Conservation (phyloP, 192 early-diverging fungal genomes). For the Funneliformis mosseae region DNA sequence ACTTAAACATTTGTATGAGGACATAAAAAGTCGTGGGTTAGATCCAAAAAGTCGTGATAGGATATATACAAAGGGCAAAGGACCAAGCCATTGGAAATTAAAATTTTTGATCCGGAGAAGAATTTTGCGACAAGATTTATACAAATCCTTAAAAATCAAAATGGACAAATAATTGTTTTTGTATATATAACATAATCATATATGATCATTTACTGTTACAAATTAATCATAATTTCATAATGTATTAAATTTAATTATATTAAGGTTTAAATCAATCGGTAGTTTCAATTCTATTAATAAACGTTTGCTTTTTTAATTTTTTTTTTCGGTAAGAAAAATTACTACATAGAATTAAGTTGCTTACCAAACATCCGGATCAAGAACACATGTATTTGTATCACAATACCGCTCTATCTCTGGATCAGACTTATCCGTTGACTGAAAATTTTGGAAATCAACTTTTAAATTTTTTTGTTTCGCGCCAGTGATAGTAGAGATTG, state of each 20-base stretch:
- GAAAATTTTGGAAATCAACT: conserved; percentile 2
- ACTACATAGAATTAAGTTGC: too few relatives aligned
- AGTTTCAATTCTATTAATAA: too few relatives aligned
- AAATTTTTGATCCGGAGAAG: background rate
- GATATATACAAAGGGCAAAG: conserved; percentile 3
- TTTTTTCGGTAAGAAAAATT: too few relatives aligned
- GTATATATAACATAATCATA: too few relatives aligned
- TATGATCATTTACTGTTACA: too few relatives aligned
- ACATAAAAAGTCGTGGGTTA: background rate
- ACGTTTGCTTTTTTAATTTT: too few relatives aligned
- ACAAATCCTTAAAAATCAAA: too few relatives aligned
- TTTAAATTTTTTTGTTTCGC: background rate
- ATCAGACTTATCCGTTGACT: conserved; percentile 26
- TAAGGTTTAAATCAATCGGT: too few relatives aligned
- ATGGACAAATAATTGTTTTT: too few relatives aligned
- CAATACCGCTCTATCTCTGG: conserved; percentile 31
- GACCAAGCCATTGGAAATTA: background rate
- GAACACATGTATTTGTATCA: conserved; percentile 28
- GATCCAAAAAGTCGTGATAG: background rate
- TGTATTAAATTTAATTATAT: too few relatives aligned
- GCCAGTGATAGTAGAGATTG: background rate
- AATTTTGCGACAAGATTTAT: background rate
- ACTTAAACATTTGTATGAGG: background rate
- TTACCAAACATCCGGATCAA: background rate
- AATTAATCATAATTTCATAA: too few relatives aligned